These are phyloP conservation scores for Alternaria gaisen DNA, from an alignment of 2,329 filamentous ascomycete species.

Conservation along the genomic window DNA sequence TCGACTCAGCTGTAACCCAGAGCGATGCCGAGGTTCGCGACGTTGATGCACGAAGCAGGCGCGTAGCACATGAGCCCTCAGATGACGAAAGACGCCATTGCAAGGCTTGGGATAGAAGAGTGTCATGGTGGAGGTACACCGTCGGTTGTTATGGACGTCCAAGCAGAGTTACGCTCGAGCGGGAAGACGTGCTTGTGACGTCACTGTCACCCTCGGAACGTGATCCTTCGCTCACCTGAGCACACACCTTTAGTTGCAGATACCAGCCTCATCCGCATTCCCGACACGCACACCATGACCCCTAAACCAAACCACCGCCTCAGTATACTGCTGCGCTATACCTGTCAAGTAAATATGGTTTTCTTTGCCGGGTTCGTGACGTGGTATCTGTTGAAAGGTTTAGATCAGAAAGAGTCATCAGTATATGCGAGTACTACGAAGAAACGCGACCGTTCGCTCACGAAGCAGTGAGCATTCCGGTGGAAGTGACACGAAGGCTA, in stretches of 20 bases:
- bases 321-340: slow-evolving; percentile 23
- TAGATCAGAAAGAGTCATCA: background rate
- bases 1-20: background rate
- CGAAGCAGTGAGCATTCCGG: background rate
- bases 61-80: background rate
- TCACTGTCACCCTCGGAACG: background rate
- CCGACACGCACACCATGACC: slow-evolving; percentile 8
- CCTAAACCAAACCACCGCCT: slow-evolving; percentile 11
- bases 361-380: slow-evolving; percentile 27
- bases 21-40: background rate
- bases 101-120: background rate
- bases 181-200: slow-evolving; percentile 5
- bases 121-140: background rate
- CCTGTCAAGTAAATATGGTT: slow-evolving; percentile 25
- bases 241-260: background rate
- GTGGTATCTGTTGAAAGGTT: slow-evolving; percentile 23
- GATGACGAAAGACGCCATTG: background rate
- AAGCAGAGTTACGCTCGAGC: background rate
- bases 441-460: background rate
- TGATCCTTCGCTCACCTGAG: background rate
- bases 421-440: background rate
- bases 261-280: background rate
- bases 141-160: background rate
- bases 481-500: background rate
- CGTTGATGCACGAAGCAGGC: background rate